phyloP scores from a whole-genome alignment of 139 green algal species.

The Ettlia oleoabundans region DNA sequence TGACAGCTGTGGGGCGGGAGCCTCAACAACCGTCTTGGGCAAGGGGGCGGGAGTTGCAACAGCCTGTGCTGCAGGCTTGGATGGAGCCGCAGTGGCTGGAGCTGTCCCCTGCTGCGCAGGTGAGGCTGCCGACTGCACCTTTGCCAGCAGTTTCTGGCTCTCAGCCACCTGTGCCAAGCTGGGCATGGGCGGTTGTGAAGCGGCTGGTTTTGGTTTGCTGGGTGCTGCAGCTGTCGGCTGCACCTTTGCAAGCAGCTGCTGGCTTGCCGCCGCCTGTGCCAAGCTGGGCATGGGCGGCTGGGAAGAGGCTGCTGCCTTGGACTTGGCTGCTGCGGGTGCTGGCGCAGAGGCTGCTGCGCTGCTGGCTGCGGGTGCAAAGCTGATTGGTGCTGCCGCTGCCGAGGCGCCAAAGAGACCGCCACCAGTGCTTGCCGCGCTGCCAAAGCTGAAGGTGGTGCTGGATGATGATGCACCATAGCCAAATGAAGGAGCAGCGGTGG shows the following conservation, averaged over 20 bases:
- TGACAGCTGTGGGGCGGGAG: neutral
- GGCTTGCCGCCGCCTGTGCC: constrained; percentile 3
- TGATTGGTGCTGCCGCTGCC: neutral
- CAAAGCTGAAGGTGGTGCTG: constrained; percentile 5
- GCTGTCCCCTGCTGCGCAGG: neutral
- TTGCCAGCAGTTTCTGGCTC: constrained; percentile 28
- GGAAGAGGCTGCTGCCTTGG: neutral
- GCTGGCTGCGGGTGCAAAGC: neutral
- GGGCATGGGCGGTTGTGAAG: constrained; percentile 14
- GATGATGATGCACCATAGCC: constrained; percentile 15
- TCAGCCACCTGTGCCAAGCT: constrained; percentile 10
- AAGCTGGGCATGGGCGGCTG: constrained; percentile 34
- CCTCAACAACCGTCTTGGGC: constrained; percentile 10
- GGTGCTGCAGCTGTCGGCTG: neutral
- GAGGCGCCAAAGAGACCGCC: constrained; percentile 4
- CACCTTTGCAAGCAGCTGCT: constrained; percentile 33
- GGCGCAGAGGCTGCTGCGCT: neutral
- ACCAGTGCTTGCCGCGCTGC: neutral
- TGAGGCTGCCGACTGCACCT: neutral
- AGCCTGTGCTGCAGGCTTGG: neutral
- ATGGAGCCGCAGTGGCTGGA: neutral
- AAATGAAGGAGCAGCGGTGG: neutral
- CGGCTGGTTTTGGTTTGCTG: neutral
- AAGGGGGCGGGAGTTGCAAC: neutral
- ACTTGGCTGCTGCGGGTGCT: neutral